Base-by-base conservation (phyloP, 768 basidiomycete genomes). In the Russula compacta region DNA sequence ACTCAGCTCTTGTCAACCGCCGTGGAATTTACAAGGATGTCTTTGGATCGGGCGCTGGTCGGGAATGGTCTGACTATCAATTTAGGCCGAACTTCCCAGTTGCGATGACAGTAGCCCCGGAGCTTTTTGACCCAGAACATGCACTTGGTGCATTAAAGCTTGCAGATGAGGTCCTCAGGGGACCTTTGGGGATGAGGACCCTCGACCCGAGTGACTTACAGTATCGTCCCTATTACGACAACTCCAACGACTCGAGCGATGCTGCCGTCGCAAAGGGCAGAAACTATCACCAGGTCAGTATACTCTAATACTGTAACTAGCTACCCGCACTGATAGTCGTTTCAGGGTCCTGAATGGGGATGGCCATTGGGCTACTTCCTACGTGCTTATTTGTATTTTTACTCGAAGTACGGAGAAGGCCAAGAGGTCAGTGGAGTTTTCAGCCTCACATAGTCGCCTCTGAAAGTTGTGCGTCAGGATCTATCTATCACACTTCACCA, bases 11-110 rank as follows among this genome's bases (percentile, higher is more conserved):
- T 39, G 78, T 97, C 62, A 89, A 92, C 70, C 86, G 92, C 14
- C 81, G 97, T 59, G 97, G 95, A 5, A 95, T 98, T 70, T 99
- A 98, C 80, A 99, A 99, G 78, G 97, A 99, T 71, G 92, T 98
- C 7, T 88, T 88, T 66, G 92, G 95, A 43, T 94, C 97, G 11
- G 91, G 91, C 0, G 69, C 78, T 51, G 89, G 85, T 10, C 82
- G 92, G 58, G 91, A 95, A 73, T 98, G 93, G 93, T 91, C 93
- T 6, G 95, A 99, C 74, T 99, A 98, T 72, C 97, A 98, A 73
- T 81, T 97, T 66, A 82, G 94, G 62, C 83, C 85, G 68, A 97
- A 98, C 74, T 95, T 93, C 78, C 87, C 94, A 4, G 88, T 98
- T 60, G 92, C 97, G 0, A 98, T 98, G 95, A 82, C 87, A 2